A percentile compares a stretch with the other conserved stretches of the same genome.
phyloP scores from a whole-genome alignment of 768 basidiomycete species.

The Tylopilus subfusipes region DNA sequence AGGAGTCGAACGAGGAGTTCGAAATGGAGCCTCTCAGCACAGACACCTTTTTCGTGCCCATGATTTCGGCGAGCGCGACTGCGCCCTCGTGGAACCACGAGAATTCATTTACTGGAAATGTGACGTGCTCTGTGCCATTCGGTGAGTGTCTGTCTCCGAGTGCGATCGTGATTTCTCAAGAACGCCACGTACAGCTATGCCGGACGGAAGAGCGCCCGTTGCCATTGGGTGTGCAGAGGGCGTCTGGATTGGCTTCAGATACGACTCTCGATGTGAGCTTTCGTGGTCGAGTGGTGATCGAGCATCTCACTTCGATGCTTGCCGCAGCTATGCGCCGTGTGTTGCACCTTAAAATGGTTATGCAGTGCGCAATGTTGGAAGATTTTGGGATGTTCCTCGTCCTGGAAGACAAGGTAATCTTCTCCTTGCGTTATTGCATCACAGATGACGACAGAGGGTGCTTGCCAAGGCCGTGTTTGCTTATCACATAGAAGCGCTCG shows the following conservation, averaged over 20 bases:
- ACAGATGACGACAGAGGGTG: neutral
- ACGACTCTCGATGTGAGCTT: constrained; percentile 72
- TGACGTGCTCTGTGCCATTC: constrained; percentile 95
- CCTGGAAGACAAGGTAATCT: constrained; percentile 77
- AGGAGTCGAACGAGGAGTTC: constrained; percentile 93
- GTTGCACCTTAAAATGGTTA: constrained; percentile 88
- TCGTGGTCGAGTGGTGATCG: neutral
- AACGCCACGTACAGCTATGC: constrained; percentile 51
- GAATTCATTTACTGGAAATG: constrained; percentile 72
- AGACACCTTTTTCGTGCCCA: constrained; percentile 82
- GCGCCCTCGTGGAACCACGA: constrained; percentile 65
- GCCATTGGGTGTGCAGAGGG: constrained; percentile 95
- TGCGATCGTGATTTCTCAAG: neutral
- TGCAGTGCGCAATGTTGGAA: constrained; percentile 93
- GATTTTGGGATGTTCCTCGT: constrained; percentile 97
- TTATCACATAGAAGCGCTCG: constrained; percentile 93
- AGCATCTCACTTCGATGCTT: constrained; percentile 6
- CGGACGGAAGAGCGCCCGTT: constrained; percentile 81
- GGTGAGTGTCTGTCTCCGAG: constrained; percentile 40
- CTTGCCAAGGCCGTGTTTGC: constrained; percentile 72
- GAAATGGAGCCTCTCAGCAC: constrained; percentile 87
- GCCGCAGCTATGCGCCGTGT: constrained; percentile 83
- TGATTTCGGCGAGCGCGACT: constrained; percentile 44
- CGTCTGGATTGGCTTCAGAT: constrained; percentile 91
- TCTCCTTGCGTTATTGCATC: neutral